phyloP scores from a whole-genome alignment of 768 basidiomycete genomes.

The Phaffia australis region DNA sequence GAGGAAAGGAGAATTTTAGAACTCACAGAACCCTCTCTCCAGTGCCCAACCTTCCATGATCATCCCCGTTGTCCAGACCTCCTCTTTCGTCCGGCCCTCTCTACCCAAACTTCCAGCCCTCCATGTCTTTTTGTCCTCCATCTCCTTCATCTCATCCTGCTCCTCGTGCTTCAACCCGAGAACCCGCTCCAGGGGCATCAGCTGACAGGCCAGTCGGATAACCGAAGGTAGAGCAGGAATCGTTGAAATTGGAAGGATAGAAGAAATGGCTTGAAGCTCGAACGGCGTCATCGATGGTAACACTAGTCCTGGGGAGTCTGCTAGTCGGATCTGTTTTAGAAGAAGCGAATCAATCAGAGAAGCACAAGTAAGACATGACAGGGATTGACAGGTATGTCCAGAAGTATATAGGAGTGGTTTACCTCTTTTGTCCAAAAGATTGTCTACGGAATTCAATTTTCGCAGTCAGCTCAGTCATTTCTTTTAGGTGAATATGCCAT shows the following conservation, averaged over 20 bases:
- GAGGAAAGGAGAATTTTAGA: not conserved
- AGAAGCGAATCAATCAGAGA: not conserved
- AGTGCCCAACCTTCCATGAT: slow-evolving; percentile 67
- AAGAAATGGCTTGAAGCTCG: slow-evolving; percentile 50
- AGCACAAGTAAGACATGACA: not conserved
- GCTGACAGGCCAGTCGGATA: slow-evolving; percentile 54
- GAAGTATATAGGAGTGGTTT: not conserved
- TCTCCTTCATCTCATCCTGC: slow-evolving; percentile 20
- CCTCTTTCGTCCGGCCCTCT: slow-evolving; percentile 24
- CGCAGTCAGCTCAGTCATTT: slow-evolving; percentile 46
- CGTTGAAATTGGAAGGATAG: slow-evolving; percentile 66
- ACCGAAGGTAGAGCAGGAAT: slow-evolving; percentile 56
- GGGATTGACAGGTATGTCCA: not conserved
- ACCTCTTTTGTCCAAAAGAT: slow-evolving; percentile 19
- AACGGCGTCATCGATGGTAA: slow-evolving; percentile 20
- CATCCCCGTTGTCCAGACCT: slow-evolving; percentile 73
- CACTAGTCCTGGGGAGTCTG: slow-evolving; percentile 40
- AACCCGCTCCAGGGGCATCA: slow-evolving; percentile 67
- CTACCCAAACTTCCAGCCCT: slow-evolving; percentile 42
- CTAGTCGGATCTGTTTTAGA: slow-evolving; percentile 15
- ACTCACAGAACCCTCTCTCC: slow-evolving; percentile 55
- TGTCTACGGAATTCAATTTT: not conserved
- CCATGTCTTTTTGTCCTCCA: slow-evolving; percentile 70
- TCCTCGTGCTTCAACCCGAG: slow-evolving; percentile 44
- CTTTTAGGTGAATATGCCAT: slow-evolving; percentile 58